Evolutionary conservation across 2,329 filamentous ascomycete species (phyloP), one percentile per base, ranked within the genome.

Genomic region (Drechslerella dactyloides): DNA sequence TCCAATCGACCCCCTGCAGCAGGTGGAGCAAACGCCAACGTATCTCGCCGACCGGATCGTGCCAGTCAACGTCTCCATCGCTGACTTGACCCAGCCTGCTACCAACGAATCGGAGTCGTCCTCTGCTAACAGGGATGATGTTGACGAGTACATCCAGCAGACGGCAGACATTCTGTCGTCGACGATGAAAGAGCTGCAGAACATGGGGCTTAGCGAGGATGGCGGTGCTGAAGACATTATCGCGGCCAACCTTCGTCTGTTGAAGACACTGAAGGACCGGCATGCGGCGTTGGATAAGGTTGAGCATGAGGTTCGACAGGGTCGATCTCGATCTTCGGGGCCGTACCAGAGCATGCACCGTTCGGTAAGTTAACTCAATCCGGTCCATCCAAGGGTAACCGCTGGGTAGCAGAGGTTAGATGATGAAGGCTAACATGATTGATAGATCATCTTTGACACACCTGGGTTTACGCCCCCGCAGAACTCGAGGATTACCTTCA

Each of bases 201-300:
- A 24, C 8, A 37, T 59, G 2, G 35, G 54, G n/a, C 19, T 56
- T 17, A 44, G n/a, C 27, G 66, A 70, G 46, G 33, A 40, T n/a
- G 54, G 60, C 19, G 61, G 50, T 8, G 46, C 60, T 21, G 66
- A 70, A 30, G 58, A 70, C 15, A 46, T 70, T 13, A 63, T 70
- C 21, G 66, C 66, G 11, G 66, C 66, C 7, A 70, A 70, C 17
- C 66, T 70, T 59, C 66, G 66, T 13, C 42, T 70, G 21, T 59
- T 70, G n/a, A 33, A 59, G 54, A 70, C 66, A 10, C 33, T 70
- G 55, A 70, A 70, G 50, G 66, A 70, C 19, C 27, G 66, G 11
- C 66, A 70, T 50, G 59, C 66, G 5, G 66, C 66, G n/a, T 46
- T 70, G 35, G 66, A 70, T 33, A 64, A 64, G 48, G 66, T 70